phyloP scores from a whole-genome alignment of 208 protist genomes.

The Wallacemonas sp. region DNA sequence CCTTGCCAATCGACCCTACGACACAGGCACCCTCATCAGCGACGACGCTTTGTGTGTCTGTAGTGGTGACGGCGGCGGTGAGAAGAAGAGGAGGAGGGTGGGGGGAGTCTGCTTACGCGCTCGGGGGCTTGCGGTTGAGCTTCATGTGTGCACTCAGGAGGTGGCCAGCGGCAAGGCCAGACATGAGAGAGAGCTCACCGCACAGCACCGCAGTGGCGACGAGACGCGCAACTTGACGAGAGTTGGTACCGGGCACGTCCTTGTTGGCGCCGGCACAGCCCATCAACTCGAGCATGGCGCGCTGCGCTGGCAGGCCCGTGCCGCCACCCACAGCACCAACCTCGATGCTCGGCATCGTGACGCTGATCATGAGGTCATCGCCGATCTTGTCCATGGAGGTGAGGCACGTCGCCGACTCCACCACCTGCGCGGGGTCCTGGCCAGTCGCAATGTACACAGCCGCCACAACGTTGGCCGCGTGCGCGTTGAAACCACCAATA shows the following conservation, averaged over 20 bases:
- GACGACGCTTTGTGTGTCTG: no score
- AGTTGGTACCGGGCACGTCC: slow-evolving; percentile 88
- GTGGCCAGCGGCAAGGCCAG: slow-evolving; percentile 89
- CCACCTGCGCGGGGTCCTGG: slow-evolving; percentile 98
- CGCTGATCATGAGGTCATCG: slow-evolving; percentile 94
- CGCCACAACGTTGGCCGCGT: slow-evolving; percentile 98
- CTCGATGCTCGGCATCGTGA: slow-evolving; percentile 98
- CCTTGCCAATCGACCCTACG: no score
- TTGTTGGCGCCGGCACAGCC: slow-evolving; percentile 86
- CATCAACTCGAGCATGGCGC: slow-evolving; percentile 93
- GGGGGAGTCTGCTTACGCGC: not conserved
- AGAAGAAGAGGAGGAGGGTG: not conserved
- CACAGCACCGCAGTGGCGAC: slow-evolving; percentile 95
- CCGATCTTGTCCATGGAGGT: slow-evolving; percentile 94
- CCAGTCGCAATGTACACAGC: slow-evolving; percentile 97
- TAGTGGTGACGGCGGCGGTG: no score
- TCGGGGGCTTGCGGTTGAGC: slow-evolving; percentile 86
- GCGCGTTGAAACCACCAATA: slow-evolving; percentile 97
- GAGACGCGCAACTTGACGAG: slow-evolving; percentile 91
- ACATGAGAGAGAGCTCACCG: slow-evolving; percentile 97
- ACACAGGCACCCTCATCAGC: no score
- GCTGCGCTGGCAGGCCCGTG: slow-evolving; percentile 94
- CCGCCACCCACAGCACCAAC: slow-evolving; percentile 98
- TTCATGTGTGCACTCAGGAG: slow-evolving; percentile 92
- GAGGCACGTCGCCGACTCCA: slow-evolving; percentile 97